phyloP scores from a whole-genome alignment of 805 yeast species.

The Yamadazyma sp. region DNA sequence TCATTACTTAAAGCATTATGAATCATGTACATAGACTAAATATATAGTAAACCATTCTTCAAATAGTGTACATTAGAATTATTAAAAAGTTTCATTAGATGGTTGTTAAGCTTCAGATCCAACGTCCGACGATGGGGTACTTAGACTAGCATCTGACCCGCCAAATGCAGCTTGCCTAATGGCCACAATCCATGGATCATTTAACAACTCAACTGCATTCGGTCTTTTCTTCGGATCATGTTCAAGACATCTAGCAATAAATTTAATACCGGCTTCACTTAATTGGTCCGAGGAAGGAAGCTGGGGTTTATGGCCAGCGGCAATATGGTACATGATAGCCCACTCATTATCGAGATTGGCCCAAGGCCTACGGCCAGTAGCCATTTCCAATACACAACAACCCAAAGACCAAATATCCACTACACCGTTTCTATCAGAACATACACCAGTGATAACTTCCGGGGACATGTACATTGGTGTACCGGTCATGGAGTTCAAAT shows the following conservation, averaged over 20 bases:
- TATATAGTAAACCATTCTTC: background rate
- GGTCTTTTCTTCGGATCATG: slow-evolving; percentile 81
- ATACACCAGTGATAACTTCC: slow-evolving; percentile 82
- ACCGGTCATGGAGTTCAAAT: slow-evolving; percentile 67
- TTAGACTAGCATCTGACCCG: slow-evolving; percentile 27
- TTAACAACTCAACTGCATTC: slow-evolving; percentile 78
- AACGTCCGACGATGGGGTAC: slow-evolving; percentile 39
- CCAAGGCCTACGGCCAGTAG: slow-evolving; percentile 97
- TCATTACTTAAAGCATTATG: slow-evolving; percentile 1
- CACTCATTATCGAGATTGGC: slow-evolving; percentile 93
- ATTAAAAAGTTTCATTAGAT: slow-evolving; percentile 1
- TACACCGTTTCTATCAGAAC: slow-evolving; percentile 59
- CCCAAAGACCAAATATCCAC: slow-evolving; percentile 96
- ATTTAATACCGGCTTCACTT: slow-evolving; percentile 67
- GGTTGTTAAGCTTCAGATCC: slow-evolving; percentile 6
- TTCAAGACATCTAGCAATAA: slow-evolving; percentile 73
- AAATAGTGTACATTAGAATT: background rate
- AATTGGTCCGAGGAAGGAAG: slow-evolving; percentile 79
- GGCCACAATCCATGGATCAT: slow-evolving; percentile 86
- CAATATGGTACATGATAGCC: slow-evolving; percentile 98
- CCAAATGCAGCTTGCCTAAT: slow-evolving; percentile 71
- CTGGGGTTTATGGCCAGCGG: slow-evolving; percentile 89
- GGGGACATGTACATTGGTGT: slow-evolving; percentile 99
- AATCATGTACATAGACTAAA: slow-evolving; percentile 13
- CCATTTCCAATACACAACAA: slow-evolving; percentile 94